Evolutionary conservation across 306 rosid species (phyloP).

Genomic region (Biancaea sappan): DNA sequence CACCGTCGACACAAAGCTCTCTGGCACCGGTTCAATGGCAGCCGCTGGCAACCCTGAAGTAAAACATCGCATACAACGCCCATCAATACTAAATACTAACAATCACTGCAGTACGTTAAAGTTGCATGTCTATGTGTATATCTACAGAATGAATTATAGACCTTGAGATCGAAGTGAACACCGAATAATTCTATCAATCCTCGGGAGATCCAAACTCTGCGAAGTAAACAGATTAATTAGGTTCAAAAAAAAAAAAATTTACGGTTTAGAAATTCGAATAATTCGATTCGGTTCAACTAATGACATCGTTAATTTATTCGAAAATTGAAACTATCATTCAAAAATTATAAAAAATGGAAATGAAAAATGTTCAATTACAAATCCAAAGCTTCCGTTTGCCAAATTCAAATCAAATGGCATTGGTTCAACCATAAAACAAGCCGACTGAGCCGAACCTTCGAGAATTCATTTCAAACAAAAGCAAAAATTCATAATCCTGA

Average conservation of each 20-base stretch:
- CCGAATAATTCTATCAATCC: conserved; percentile 84
- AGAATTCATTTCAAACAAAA: too few species aligned
- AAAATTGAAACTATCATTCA: not conserved
- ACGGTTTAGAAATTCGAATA: not conserved
- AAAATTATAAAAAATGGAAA: too few species aligned
- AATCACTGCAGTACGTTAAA: conserved; percentile 2
- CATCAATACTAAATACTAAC: not conserved
- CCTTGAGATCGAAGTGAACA: conserved; percentile 90
- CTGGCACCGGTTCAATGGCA: conserved; percentile 89
- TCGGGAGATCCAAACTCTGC: conserved; percentile 79
- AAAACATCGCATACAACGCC: conserved; percentile 3
- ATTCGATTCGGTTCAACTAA: not conserved
- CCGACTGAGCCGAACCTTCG: too few species aligned
- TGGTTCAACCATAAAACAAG: not conserved
- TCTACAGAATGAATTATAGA: not conserved
- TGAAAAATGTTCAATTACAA: not conserved
- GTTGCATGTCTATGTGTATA: not conserved
- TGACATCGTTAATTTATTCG: not conserved
- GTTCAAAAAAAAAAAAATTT: not conserved
- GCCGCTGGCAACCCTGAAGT: conserved; percentile 67
- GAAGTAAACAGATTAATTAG: conserved; percentile 4
- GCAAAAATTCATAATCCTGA: not conserved
- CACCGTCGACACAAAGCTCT: conserved; percentile 77
- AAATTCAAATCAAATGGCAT: not conserved
- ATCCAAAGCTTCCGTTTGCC: not conserved